A percentile compares a stretch with the other conserved stretches of the same genome.
These are phyloP conservation scores for Tolypocladium inflatum DNA, from an alignment of 2,329 filamentous ascomycete species.

Conservation along the genomic window DNA sequence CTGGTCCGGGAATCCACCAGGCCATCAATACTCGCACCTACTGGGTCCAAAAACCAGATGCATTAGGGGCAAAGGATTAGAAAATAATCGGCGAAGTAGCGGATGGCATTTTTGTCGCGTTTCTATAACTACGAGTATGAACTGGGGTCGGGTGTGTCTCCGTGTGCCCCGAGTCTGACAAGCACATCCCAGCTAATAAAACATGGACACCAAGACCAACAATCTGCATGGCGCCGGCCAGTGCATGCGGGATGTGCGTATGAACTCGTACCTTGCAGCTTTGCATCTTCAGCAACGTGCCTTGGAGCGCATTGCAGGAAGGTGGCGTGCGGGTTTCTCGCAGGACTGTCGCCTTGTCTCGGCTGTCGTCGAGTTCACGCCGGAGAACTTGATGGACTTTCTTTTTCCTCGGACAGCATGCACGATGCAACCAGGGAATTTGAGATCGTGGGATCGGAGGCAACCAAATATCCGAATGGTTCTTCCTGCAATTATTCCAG, in stretches of 20 bases:
- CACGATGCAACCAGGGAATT: background rate
- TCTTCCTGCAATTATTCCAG: background rate
- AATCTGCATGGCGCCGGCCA: background rate
- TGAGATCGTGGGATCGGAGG: background rate
- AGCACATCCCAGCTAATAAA: too few relatives aligned
- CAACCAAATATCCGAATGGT: background rate
- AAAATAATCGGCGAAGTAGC: background rate
- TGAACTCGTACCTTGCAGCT: background rate
- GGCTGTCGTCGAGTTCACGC: background rate
- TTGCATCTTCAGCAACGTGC: background rate
- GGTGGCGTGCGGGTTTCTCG: background rate
- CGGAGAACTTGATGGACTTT: background rate
- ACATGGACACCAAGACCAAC: background rate
- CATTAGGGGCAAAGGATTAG: background rate
- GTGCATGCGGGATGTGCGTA: background rate
- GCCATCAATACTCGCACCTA: background rate
- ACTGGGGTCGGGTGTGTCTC: background rate
- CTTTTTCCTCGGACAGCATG: background rate
- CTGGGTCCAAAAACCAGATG: background rate
- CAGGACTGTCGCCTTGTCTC: background rate
- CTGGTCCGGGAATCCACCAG: background rate
- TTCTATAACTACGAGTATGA: background rate
- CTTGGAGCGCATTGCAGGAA: background rate
- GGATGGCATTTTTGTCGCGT: background rate
- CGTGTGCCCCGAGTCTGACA: background rate